These are phyloP conservation scores for Neofusicoccum ribis DNA, from an alignment of 2,329 filamentous ascomycete species.

Conservation along the genomic window DNA sequence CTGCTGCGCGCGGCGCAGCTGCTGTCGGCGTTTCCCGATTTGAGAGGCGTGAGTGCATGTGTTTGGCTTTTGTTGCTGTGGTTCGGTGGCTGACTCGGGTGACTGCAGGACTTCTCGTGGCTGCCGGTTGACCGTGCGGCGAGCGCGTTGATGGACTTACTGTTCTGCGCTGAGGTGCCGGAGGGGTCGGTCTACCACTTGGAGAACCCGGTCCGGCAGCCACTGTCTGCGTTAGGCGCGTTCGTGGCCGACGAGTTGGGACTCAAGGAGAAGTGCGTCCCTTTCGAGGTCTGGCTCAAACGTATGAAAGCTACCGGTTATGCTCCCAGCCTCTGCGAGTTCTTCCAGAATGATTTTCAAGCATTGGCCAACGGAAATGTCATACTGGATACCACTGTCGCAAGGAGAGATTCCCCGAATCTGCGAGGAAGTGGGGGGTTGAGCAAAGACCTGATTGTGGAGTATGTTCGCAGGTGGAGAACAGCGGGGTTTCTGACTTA, in stretches of 20 bases:
- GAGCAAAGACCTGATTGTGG: too few relatives aligned
- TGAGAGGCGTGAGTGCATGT: conserved; percentile 4
- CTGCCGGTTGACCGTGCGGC: conserved; percentile 21
- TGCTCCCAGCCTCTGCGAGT: neutral
- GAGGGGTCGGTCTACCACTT: conserved; percentile 12
- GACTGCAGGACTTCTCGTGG: conserved; percentile 19
- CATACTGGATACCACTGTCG: neutral
- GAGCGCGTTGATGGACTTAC: neutral
- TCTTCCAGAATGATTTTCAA: neutral
- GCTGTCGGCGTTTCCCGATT: neutral
- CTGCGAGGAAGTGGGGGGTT: too few relatives aligned
- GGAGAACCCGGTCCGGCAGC: conserved; percentile 21
- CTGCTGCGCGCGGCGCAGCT: conserved; percentile 18
- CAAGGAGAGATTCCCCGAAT: too few relatives aligned
- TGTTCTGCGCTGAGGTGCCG: neutral
- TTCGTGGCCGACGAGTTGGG: neutral
- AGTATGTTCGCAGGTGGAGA: too few relatives aligned
- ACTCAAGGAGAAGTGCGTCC: neutral
- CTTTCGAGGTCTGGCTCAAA: neutral
- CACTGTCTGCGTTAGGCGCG: neutral
- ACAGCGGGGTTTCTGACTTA: too few relatives aligned
- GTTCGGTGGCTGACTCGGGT: too few relatives aligned
- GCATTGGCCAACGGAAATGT: neutral
- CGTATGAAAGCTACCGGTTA: neutral
- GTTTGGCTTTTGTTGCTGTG: too few relatives aligned